Evolutionary conservation across 108 stramenopile species (phyloP).

Genomic region (Nitzschia sp.): DNA sequence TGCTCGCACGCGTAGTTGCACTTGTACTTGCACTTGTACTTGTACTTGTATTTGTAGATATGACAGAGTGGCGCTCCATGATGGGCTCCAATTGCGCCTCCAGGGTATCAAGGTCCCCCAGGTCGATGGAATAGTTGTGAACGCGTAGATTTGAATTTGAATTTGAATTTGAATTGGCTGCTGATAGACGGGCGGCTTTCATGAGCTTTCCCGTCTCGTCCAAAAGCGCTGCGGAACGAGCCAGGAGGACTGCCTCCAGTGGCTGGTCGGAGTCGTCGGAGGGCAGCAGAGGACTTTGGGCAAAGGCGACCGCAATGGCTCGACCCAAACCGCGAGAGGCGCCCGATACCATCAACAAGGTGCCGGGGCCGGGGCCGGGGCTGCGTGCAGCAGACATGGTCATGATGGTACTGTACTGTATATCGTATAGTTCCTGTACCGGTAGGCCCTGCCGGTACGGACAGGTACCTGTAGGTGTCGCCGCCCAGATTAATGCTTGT

Average conservation of each 20-base stretch:
- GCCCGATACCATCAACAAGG: conserved; percentile 38
- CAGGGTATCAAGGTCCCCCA: conserved; percentile 44
- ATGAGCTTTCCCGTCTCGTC: conserved; percentile 4
- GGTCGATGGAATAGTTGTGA: conserved; percentile 35
- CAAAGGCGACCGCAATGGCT: conserved; percentile 48
- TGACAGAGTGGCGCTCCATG: conserved; percentile 23
- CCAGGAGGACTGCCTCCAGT: conserved; percentile 29
- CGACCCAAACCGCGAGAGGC: conserved; percentile 58
- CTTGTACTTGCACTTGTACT: too few relatives aligned
- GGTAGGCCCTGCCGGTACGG: too few relatives aligned
- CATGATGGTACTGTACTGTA: too few relatives aligned
- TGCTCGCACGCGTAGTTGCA: too few relatives aligned
- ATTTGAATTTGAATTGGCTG: neutral
- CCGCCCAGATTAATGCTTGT: too few relatives aligned
- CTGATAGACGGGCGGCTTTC: neutral
- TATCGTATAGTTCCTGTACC: too few relatives aligned
- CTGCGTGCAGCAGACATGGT: too few relatives aligned
- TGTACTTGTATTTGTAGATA: neutral
- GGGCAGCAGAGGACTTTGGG: neutral
- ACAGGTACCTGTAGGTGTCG: too few relatives aligned
- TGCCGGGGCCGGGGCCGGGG: too few relatives aligned
- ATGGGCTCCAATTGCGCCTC: conserved; percentile 34
- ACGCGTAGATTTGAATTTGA: neutral
- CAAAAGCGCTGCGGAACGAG: conserved; percentile 28
- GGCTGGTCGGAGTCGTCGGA: neutral